These are phyloP conservation scores for Kalmusia sp. DNA, from an alignment of 2,329 filamentous ascomycete genomes.

Conservation along the genomic window DNA sequence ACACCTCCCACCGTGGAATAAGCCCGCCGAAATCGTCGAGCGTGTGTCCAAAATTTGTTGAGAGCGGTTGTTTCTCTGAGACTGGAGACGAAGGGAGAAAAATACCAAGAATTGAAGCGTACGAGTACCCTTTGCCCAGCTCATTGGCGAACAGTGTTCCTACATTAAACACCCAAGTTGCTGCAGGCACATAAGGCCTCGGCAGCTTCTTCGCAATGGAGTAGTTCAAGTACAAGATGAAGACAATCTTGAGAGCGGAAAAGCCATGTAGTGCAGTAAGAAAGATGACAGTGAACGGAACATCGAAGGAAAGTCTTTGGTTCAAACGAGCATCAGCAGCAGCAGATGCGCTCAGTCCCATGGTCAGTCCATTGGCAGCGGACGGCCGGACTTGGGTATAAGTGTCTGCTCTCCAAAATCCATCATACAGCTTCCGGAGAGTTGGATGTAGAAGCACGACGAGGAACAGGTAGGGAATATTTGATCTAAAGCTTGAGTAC, in stretches of 20 bases:
- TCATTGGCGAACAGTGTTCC: constrained; percentile 89
- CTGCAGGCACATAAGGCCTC: constrained; percentile 71
- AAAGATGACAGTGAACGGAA: constrained; percentile 80
- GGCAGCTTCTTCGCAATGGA: constrained; percentile 76
- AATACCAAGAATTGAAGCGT: constrained; percentile 66
- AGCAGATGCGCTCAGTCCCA: constrained; percentile 54
- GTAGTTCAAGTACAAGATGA: constrained; percentile 84
- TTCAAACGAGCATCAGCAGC: constrained; percentile 62
- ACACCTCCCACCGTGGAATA: constrained; percentile 91
- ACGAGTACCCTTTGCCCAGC: constrained; percentile 77
- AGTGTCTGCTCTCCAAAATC: constrained; percentile 52
- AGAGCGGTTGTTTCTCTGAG: constrained; percentile 49
- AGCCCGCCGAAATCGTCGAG: constrained; percentile 83
- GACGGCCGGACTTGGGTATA: constrained; percentile 52
- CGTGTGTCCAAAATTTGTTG: constrained; percentile 70
- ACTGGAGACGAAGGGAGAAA: constrained; percentile 53
- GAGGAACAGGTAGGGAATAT: constrained; percentile 79
- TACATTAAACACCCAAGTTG: constrained; percentile 92
- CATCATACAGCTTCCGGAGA: constrained; percentile 75
- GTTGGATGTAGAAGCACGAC: constrained; percentile 82
- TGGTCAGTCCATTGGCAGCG: constrained; percentile 40
- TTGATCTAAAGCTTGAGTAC: constrained; percentile 83
- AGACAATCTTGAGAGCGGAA: constrained; percentile 80
- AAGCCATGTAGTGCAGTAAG: constrained; percentile 82
- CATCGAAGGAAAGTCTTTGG: constrained; percentile 82